Percentiles rank a stretch among this genome's conserved stretches.
Evolutionary conservation across 768 basidiomycete genomes (phyloP).

Genomic region (Pulveroboletus sp.): DNA sequence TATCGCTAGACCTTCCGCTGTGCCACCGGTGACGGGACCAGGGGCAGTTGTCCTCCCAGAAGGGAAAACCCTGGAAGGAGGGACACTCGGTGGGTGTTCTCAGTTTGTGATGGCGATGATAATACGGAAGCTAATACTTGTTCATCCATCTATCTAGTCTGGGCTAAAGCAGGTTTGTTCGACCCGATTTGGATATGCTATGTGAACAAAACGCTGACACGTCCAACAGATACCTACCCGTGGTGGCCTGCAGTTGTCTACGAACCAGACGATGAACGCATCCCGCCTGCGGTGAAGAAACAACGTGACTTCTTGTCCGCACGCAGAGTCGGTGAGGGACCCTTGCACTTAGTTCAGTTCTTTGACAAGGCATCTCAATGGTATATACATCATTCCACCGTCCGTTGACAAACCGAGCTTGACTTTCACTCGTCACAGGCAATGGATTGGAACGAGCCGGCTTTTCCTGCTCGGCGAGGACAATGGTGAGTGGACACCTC

Average conservation of each 20-base stretch:
- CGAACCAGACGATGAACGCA: slow-evolving; percentile 51
- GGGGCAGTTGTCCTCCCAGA: slow-evolving; percentile 34
- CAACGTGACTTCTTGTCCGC: slow-evolving; percentile 27
- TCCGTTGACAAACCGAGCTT: neutral
- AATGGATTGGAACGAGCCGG: slow-evolving; percentile 52
- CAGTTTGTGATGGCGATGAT: neutral
- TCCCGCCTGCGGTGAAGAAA: slow-evolving; percentile 44
- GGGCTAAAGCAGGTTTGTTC: slow-evolving; percentile 71
- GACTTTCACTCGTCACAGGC: slow-evolving; percentile 41
- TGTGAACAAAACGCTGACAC: slow-evolving; percentile 4
- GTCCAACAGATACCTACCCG: slow-evolving; percentile 63
- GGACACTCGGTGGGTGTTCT: slow-evolving; percentile 58
- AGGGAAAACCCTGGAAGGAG: slow-evolving; percentile 42
- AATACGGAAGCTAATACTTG: neutral
- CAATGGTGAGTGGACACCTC: slow-evolving; percentile 46
- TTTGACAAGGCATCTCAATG: slow-evolving; percentile 67
- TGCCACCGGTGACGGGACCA: slow-evolving; percentile 19
- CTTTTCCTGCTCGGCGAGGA: slow-evolving; percentile 69
- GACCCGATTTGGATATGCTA: neutral
- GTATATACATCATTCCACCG: slow-evolving; percentile 34
- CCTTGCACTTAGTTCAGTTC: slow-evolving; percentile 70
- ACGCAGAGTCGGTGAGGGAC: slow-evolving; percentile 37
- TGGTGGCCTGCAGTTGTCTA: slow-evolving; percentile 87
- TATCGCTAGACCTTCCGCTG: slow-evolving; percentile 5
- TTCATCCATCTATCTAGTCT: slow-evolving; percentile 46